phyloP scores from a whole-genome alignment of 768 basidiomycete species.

The Mycena vulgaris region DNA sequence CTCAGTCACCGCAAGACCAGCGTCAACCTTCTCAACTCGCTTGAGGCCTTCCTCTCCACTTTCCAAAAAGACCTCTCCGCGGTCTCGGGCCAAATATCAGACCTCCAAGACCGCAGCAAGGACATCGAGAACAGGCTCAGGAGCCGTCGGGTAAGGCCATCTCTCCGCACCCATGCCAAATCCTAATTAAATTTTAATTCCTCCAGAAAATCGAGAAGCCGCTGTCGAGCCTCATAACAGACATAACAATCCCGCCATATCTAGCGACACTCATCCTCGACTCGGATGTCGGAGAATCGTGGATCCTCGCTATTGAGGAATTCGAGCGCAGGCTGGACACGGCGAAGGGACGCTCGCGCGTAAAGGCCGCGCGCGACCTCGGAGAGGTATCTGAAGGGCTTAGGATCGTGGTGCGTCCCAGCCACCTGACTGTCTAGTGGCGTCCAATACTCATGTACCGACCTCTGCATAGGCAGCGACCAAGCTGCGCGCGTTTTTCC shows the following conservation, averaged over 20 bases:
- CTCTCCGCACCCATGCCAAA: background rate
- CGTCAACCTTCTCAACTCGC: constrained; percentile 85
- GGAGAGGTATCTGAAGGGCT: constrained; percentile 89
- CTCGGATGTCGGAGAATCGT: constrained; percentile 87
- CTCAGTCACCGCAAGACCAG: constrained; percentile 74
- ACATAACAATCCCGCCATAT: constrained; percentile 86
- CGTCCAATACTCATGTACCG: background rate
- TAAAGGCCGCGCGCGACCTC: constrained; percentile 89
- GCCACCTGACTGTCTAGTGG: background rate
- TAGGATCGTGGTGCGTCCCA: constrained; percentile 81
- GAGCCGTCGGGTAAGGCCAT: constrained; percentile 79
- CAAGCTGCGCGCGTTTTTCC: constrained; percentile 90
- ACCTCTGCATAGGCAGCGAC: constrained; percentile 79
- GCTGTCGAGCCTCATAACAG: constrained; percentile 82
- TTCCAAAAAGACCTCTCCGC: constrained; percentile 96
- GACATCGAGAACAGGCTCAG: constrained; percentile 91
- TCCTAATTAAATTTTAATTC: background rate
- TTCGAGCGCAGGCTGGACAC: constrained; percentile 83
- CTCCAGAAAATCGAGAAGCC: constrained; percentile 90
- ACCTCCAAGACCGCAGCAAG: constrained; percentile 91
- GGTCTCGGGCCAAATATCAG: constrained; percentile 96
- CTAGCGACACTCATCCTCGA: constrained; percentile 87
- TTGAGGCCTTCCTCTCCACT: constrained; percentile 93
- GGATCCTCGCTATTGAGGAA: constrained; percentile 87
- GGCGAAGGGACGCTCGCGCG: constrained; percentile 80